Percentiles rank a stretch among this genome's conserved stretches.
phyloP scores from a whole-genome alignment of 345 rosid genomes.

The Rhodamnia argentea region DNA sequence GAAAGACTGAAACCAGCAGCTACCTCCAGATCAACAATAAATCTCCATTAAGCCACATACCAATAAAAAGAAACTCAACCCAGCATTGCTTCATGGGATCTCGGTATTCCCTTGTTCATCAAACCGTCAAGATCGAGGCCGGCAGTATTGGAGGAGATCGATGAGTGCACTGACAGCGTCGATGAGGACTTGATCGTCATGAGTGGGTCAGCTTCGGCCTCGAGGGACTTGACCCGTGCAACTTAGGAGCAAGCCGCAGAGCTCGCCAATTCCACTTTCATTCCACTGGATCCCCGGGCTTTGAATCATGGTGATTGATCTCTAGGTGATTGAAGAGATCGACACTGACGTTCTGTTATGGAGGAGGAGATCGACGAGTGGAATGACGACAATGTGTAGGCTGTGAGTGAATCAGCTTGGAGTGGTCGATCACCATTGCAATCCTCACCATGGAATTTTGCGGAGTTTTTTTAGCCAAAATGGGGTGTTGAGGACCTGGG shows the following conservation, averaged over 20 bases:
- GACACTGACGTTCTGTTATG: not conserved
- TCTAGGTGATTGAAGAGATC: not conserved
- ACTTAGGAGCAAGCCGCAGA: not conserved
- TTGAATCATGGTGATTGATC: not conserved
- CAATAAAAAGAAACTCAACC: not conserved
- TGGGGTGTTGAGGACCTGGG: too few relatives aligned
- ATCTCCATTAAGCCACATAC: not conserved
- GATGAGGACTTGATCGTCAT: not conserved
- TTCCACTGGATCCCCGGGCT: not conserved
- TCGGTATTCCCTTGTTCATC: not conserved
- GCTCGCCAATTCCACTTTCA: not conserved
- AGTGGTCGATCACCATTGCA: too few relatives aligned
- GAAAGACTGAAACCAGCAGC: not conserved
- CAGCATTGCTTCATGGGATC: not conserved
- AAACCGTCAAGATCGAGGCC: not conserved
- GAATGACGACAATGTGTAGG: too few relatives aligned
- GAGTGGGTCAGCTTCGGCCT: not conserved
- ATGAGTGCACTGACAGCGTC: not conserved
- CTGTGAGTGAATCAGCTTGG: too few relatives aligned
- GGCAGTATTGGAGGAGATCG: not conserved
- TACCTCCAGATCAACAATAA: not conserved
- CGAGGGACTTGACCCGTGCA: not conserved
- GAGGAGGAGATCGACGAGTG: too few relatives aligned
- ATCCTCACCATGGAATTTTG: too few relatives aligned
- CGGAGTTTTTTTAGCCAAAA: too few relatives aligned